Conservation (phyloP, 2,329 filamentous ascomycete genomes). For the Bimuria novae-zelandiae region DNA sequence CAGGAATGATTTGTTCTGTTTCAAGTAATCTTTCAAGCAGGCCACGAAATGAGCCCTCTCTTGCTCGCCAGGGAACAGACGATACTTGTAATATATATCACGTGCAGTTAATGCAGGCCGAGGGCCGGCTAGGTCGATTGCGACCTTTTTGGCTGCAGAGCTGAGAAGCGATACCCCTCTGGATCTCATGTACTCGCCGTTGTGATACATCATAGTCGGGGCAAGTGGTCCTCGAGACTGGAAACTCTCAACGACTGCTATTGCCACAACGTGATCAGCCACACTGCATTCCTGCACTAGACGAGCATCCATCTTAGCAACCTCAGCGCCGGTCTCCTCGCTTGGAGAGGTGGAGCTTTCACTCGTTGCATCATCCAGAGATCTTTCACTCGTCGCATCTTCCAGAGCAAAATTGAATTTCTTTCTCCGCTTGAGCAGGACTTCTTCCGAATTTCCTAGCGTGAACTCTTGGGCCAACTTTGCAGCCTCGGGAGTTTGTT, state of each 20-base stretch:
- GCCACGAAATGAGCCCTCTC: conserved; percentile 23
- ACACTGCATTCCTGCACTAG: conserved; percentile 46
- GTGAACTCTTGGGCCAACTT: conserved; percentile 36
- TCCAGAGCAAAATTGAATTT: too few relatives aligned
- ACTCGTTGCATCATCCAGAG: not conserved
- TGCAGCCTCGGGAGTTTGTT: conserved; percentile 32
- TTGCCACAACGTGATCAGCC: conserved; percentile 54
- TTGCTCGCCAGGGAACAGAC: conserved; percentile 24
- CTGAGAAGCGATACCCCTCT: conserved; percentile 3
- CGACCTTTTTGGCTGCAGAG: not conserved
- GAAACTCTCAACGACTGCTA: conserved; percentile 47
- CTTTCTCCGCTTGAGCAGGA: conserved; percentile 30
- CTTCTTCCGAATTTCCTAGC: conserved; percentile 29
- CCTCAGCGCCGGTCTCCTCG: conserved; percentile 19
- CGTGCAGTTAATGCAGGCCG: too few relatives aligned
- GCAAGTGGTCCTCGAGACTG: conserved; percentile 1
- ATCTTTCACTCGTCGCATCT: not conserved
- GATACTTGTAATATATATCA: conserved; percentile 18
- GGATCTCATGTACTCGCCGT: conserved; percentile 28
- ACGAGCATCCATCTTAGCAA: conserved; percentile 42
- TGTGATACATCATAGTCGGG: conserved; percentile 31
- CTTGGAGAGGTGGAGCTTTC: conserved; percentile 20
- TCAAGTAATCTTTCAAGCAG: conserved; percentile 22
- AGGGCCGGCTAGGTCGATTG: not conserved
- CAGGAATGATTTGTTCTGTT: conserved; percentile 11